Conservation (phyloP, 352 stramenopile species). For the Pseudoperonospora humuli region DNA sequence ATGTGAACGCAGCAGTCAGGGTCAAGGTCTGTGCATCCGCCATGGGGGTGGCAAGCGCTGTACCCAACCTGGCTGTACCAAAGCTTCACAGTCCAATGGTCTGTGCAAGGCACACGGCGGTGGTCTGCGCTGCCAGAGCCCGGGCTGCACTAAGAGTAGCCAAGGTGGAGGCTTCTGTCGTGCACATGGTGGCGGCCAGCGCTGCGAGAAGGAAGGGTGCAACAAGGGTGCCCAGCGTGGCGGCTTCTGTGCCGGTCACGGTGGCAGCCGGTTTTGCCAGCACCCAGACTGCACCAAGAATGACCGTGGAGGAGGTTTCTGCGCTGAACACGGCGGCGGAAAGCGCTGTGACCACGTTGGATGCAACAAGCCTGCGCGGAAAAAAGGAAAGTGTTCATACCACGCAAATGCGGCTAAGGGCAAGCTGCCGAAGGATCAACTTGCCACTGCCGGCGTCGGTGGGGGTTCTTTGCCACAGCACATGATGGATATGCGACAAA, state of each 20-base stretch:
- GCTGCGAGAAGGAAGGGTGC: conserved; percentile 78
- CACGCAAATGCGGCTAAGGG: conserved; percentile 73
- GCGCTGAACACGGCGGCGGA: conserved; percentile 77
- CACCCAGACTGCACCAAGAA: conserved; percentile 85
- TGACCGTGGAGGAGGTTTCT: conserved; percentile 79
- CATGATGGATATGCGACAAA: conserved; percentile 83
- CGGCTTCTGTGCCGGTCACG: conserved; percentile 75
- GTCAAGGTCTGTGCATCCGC: conserved; percentile 75
- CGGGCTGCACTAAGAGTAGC: conserved; percentile 74
- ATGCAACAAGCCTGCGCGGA: conserved; percentile 78
- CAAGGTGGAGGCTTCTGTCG: conserved; percentile 83
- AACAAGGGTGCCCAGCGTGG: conserved; percentile 75
- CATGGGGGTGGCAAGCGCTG: conserved; percentile 80
- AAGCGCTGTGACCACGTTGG: conserved; percentile 68
- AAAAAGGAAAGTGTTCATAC: conserved; percentile 84
- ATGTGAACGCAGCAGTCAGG: conserved; percentile 74
- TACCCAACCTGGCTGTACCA: conserved; percentile 70
- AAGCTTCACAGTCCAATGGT: conserved; percentile 74
- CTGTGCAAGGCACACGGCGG: conserved; percentile 83
- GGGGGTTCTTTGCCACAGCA: conserved; percentile 28
- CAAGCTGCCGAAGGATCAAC: conserved; percentile 50
- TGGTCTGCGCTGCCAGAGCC: conserved; percentile 60
- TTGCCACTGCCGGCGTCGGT: conserved; percentile 9
- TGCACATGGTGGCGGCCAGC: conserved; percentile 72
- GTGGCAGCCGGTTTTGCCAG: conserved; percentile 75